Base-by-base conservation (phyloP, 768 basidiomycete species). In the Thelephora ganbajun region DNA sequence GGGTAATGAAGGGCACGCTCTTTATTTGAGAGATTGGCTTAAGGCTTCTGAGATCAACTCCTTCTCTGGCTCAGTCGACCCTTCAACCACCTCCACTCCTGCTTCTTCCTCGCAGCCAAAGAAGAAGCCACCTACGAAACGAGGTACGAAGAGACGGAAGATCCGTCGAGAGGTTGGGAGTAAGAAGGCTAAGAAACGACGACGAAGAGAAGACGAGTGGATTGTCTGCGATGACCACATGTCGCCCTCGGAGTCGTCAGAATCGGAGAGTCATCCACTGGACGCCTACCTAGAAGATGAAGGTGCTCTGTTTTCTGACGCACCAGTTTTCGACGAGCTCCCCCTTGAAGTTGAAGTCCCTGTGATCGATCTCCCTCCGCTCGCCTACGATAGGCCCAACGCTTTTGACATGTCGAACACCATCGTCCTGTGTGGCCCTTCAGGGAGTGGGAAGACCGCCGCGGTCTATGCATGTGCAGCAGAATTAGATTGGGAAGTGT, bases 401-500 rank as follows among this genome's bases (percentile, higher is more conserved):
- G 71, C 76, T 54, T 54, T 59, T 36, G 66, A 68, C 36, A 69
- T 98, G 33, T 80, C 82, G 43, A 98, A 97, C 61, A 83, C 90
- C 0, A 84, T 98, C 44, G 67, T 99, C 12, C 72, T 99, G 35
- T 60, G 68, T 37, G 96, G 96, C 0, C 91, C 90, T 1, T 64
- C 73, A 30, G 94, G 93, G 11, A 71, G 71, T 46, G 96, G 96
- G 30, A 99, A 99, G 67, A 93, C 91, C 5, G 81, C 89, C 1
- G 76, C 89, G 18, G 83, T 96, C 2, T 92, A 96, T 63, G 92
- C 94, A 0, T 93, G 91, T 58, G 90, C 92, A 4, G 77, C 80
- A 47, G 94, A 99, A 64, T 70, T 99, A 33, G 89, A 82, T 12
- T 99, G 89, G 88, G 88, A 93, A 44, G 79, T 98, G 11, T 96